These are phyloP conservation scores for Paraphysoderma sedebokerense DNA, from an alignment of 371 early-diverging fungal species.

Conservation along the genomic window DNA sequence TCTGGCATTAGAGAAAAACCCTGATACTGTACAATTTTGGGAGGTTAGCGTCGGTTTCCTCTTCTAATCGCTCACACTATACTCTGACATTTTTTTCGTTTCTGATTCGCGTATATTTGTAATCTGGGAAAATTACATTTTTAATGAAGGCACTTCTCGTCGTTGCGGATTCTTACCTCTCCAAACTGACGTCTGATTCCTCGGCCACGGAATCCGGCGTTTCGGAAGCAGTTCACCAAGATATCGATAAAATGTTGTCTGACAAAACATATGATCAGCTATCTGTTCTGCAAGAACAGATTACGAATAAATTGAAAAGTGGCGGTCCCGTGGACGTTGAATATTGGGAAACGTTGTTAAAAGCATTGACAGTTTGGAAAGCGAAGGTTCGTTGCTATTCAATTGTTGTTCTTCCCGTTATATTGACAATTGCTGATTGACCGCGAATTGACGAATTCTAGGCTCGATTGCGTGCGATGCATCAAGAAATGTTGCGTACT, in stretches of 20 bases:
- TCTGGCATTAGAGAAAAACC: conserved; percentile 56
- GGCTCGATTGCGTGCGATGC: conserved; percentile 52
- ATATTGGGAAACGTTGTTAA: conserved; percentile 78
- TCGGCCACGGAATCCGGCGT: not conserved
- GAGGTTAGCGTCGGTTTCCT: conserved; percentile 19
- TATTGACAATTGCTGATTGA: not conserved
- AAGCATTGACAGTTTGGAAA: conserved; percentile 59
- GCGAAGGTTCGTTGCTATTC: conserved; percentile 31
- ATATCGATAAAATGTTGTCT: conserved; percentile 46
- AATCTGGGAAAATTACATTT: too few relatives aligned
- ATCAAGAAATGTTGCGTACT: conserved; percentile 44
- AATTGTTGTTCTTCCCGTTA: not conserved
- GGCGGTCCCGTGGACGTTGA: conserved; percentile 68
- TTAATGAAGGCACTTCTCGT: too few relatives aligned
- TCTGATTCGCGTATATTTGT: too few relatives aligned
- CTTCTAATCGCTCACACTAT: too few relatives aligned
- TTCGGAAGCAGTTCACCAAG: conserved; percentile 22
- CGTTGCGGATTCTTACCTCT: too few relatives aligned
- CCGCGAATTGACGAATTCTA: conserved; percentile 4
- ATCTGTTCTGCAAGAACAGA: conserved; percentile 43
- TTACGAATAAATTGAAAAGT: conserved; percentile 40
- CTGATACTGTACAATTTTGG: conserved; percentile 64
- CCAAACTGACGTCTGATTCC: not conserved
- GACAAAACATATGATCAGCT: conserved; percentile 61
- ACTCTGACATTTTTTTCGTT: too few relatives aligned